These are phyloP conservation scores for Phyllosticta paracitricarpa DNA, from an alignment of 2,329 filamentous ascomycete genomes.

Conservation along the genomic window DNA sequence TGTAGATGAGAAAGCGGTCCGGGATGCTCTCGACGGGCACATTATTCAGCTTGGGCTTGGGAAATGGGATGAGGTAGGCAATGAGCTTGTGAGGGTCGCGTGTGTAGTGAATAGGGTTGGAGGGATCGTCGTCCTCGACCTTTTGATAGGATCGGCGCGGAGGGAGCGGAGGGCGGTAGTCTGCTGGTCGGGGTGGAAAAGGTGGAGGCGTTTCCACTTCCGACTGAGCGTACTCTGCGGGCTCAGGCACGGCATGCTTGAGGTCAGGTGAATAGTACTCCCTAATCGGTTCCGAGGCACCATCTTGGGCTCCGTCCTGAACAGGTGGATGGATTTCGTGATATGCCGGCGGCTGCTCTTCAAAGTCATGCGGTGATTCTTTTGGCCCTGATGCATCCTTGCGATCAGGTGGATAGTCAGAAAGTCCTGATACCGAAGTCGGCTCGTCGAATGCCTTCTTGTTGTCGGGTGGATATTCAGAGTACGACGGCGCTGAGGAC, in stretches of 20 bases:
- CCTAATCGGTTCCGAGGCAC: background rate
- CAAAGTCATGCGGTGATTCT: background rate
- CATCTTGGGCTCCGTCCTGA: background rate
- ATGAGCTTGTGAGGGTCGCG: slow-evolving; percentile 33
- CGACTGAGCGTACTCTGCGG: background rate
- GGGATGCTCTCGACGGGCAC: slow-evolving; percentile 25
- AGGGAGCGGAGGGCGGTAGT: slow-evolving; percentile 9
- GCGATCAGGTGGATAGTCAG: background rate
- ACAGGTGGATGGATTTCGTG: background rate
- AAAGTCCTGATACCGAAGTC: background rate
- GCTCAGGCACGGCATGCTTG: background rate
- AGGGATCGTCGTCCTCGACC: slow-evolving; percentile 7
- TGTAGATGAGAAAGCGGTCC: slow-evolving; percentile 35
- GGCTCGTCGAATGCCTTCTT: background rate
- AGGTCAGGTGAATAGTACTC: background rate
- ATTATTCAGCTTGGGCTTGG: slow-evolving; percentile 29
- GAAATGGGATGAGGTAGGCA: slow-evolving; percentile 36
- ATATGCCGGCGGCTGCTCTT: background rate
- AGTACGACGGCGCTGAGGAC: background rate
- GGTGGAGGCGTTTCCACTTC: slow-evolving; percentile 1
- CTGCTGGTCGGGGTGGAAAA: slow-evolving; percentile 3
- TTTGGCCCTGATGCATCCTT: background rate
- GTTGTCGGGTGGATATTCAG: background rate
- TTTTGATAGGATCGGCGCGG: slow-evolving; percentile 6
- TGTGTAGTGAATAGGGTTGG: slow-evolving; percentile 30